phyloP scores from a whole-genome alignment of 805 yeast species.

The Wickerhamiella vanderwaltii region DNA sequence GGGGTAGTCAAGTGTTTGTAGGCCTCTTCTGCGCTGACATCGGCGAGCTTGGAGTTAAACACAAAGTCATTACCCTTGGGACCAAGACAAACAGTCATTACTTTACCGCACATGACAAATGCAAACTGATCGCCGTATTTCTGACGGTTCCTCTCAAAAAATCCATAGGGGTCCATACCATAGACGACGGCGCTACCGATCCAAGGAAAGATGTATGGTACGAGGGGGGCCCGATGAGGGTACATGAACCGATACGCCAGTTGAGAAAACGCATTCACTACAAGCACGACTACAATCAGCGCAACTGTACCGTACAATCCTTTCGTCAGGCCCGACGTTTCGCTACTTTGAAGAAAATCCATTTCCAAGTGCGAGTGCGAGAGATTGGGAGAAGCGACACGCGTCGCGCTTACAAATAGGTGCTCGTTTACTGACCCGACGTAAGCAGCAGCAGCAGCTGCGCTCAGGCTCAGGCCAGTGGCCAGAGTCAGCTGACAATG shows the following conservation, averaged over 20 bases:
- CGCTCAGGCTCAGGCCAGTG: no score
- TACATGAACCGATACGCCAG: slow-evolving; percentile 22
- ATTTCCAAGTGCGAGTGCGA: no score
- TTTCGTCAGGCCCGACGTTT: background rate
- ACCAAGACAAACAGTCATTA: slow-evolving; percentile 91
- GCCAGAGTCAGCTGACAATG: no score
- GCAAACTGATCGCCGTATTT: slow-evolving; percentile 91
- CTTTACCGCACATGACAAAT: slow-evolving; percentile 76
- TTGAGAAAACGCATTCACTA: slow-evolving; percentile 27
- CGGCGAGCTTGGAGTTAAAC: slow-evolving; percentile 75
- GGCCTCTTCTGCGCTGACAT: slow-evolving; percentile 93
- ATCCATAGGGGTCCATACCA: slow-evolving; percentile 89
- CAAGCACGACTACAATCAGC: slow-evolving; percentile 17
- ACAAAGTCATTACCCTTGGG: slow-evolving; percentile 97
- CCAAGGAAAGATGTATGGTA: slow-evolving; percentile 91
- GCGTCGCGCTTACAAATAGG: no score
- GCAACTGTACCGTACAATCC: slow-evolving; percentile 16
- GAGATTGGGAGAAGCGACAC: no score
- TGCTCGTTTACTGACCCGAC: no score
- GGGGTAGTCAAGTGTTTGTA: slow-evolving; percentile 98
- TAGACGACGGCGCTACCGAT: slow-evolving; percentile 79
- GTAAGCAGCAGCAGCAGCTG: no score
- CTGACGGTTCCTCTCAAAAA: slow-evolving; percentile 63
- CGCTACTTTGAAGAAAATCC: background rate
- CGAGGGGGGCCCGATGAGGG: slow-evolving; percentile 75